phyloP scores from a whole-genome alignment of 2,329 filamentous ascomycete species.

The Verticillium tricorpus region DNA sequence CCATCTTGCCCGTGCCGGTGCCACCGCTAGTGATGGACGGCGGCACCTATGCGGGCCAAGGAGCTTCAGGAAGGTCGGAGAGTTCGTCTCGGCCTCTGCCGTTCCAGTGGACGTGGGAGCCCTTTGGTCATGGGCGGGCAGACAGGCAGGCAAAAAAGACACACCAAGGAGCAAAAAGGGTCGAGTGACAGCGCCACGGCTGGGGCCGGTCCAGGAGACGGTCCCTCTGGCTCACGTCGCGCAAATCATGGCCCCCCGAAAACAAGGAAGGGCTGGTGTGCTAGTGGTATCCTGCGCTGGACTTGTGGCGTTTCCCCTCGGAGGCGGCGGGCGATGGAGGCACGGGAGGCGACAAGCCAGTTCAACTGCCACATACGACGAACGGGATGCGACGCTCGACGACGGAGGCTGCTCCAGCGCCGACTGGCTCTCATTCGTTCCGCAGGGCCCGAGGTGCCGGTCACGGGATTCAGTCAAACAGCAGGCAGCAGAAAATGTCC shows the following conservation, averaged over 20 bases:
- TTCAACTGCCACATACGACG: no score
- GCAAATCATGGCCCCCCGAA: background rate
- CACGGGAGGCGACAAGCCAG: no score
- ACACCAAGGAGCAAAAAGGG: background rate
- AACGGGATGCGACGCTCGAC: background rate
- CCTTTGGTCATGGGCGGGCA: background rate
- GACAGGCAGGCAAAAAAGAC: background rate
- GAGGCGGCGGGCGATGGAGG: no score
- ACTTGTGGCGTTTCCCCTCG: background rate
- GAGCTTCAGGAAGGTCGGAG: background rate
- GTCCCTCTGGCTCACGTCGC: background rate
- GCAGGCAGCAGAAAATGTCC: background rate
- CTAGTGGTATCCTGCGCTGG: background rate
- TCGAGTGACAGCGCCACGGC: slow-evolving; percentile 1
- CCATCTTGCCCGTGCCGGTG: background rate
- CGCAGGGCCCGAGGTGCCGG: background rate
- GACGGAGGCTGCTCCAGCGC: background rate
- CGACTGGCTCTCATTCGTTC: background rate
- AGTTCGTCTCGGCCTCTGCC: background rate
- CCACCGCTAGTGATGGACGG: background rate
- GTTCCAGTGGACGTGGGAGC: background rate
- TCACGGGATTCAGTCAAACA: background rate
- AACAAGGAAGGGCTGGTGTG: background rate
- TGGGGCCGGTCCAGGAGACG: background rate
- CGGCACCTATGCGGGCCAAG: background rate